Conservation (phyloP, 2,329 filamentous ascomycete genomes). For the Ceratocystis albifundus region DNA sequence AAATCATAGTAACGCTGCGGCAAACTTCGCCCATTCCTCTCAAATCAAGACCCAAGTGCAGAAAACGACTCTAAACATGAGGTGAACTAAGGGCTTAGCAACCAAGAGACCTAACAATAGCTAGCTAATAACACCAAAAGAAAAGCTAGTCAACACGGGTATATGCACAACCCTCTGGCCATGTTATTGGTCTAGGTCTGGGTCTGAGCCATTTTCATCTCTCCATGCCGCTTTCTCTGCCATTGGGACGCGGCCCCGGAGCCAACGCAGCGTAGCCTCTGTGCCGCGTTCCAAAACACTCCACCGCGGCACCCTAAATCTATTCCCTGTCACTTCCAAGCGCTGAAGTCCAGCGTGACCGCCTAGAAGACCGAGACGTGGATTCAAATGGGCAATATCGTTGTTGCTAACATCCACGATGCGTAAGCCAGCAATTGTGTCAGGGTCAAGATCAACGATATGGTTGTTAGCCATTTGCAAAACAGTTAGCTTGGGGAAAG, state of each 20-base stretch:
- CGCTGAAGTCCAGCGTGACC: constrained; percentile 48
- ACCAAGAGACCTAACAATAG: background rate
- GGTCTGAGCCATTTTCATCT: constrained; percentile 31
- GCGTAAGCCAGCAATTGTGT: constrained; percentile 60
- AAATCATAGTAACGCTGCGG: no score
- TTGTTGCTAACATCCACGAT: constrained; percentile 75
- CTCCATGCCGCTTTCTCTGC: constrained; percentile 48
- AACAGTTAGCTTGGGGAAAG: constrained; percentile 58
- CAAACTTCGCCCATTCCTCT: background rate
- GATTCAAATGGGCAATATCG: constrained; percentile 69
- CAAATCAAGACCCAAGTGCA: background rate
- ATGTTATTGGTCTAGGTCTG: constrained; percentile 19
- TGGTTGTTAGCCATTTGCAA: constrained; percentile 71
- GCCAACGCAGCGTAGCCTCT: constrained; percentile 68
- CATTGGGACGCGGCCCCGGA: constrained; percentile 61
- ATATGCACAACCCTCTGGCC: background rate
- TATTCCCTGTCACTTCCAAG: constrained; percentile 72
- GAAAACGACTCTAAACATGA: background rate
- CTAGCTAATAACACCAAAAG: constrained; percentile 14
- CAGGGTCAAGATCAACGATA: constrained; percentile 59
- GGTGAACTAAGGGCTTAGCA: background rate
- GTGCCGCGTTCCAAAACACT: constrained; percentile 78
- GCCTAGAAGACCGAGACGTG: constrained; percentile 65
- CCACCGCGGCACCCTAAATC: constrained; percentile 76
- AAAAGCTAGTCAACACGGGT: background rate